Conservation (phyloP, 208 protist genomes). For the Novymonas esmeraldas region DNA sequence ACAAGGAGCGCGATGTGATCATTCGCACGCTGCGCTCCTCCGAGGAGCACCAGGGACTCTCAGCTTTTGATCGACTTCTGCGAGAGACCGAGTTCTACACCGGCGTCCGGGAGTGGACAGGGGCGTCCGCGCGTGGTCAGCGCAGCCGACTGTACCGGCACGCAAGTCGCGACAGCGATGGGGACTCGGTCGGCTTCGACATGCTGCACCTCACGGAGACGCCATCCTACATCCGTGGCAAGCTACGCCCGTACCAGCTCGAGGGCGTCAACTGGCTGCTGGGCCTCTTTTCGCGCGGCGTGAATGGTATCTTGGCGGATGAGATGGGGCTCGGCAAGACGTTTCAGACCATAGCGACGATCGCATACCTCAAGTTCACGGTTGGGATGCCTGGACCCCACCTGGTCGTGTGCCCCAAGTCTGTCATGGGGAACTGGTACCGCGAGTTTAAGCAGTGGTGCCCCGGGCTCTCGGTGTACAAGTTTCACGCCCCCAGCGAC, state of each 20-base stretch:
- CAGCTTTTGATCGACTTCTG: conserved; percentile 78
- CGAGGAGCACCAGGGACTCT: conserved; percentile 56
- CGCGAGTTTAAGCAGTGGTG: conserved; percentile 97
- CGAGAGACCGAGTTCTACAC: conserved; percentile 89
- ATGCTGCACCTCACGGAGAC: conserved; percentile 82
- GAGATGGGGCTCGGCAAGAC: conserved; percentile 99
- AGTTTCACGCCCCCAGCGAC: conserved; percentile 95
- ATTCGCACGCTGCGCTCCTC: conserved; percentile 67
- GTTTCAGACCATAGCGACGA: conserved; percentile 97
- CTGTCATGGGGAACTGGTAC: conserved; percentile 98
- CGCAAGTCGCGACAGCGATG: conserved; percentile 31
- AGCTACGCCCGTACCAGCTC: conserved; percentile 97
- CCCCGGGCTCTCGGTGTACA: conserved; percentile 92
- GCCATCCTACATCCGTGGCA: conserved; percentile 89
- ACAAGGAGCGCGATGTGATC: conserved; percentile 64
- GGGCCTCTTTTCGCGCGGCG: conserved; percentile 93
- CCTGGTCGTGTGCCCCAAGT: conserved; percentile 97
- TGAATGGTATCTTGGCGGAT: conserved; percentile 99
- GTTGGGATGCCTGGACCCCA: conserved; percentile 94
- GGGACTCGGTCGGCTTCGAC: conserved; percentile 55
- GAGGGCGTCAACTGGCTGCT: conserved; percentile 99
- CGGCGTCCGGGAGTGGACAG: conserved; percentile 77
- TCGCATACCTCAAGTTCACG: conserved; percentile 96
- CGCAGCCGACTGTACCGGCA: conserved; percentile 34
- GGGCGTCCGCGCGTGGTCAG: conserved; percentile 11